phyloP scores from a whole-genome alignment of 2,329 filamentous ascomycete genomes.

The Pseudogymnoascus sp. region DNA sequence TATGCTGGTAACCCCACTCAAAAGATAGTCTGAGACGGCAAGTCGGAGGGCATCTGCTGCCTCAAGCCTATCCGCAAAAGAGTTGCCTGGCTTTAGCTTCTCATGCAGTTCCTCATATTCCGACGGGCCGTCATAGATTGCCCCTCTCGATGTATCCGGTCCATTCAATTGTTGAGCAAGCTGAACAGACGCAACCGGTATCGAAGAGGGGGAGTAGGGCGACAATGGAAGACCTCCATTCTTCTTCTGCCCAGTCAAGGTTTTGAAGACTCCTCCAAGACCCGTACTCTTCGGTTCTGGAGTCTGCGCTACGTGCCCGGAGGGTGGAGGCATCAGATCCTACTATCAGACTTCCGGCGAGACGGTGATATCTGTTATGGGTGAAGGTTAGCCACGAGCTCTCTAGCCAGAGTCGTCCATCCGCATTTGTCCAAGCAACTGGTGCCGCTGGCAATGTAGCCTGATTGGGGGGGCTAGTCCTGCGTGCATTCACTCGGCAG shows the following conservation, averaged over 20 bases:
- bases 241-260: conserved; percentile 47
- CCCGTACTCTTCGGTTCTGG: conserved; percentile 49
- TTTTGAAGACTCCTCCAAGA: conserved; percentile 58
- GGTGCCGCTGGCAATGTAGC: neutral
- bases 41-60: conserved; percentile 52
- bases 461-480: neutral
- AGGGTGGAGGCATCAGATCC: conserved; percentile 51
- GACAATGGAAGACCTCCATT: conserved; percentile 43
- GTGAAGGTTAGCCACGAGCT: neutral
- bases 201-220: conserved; percentile 34
- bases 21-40: conserved; percentile 50
- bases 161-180: conserved; percentile 38
- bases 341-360: neutral
- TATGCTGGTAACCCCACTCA: conserved; percentile 39
- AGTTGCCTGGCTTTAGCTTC: conserved; percentile 44
- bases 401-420: neutral
- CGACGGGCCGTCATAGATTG: conserved; percentile 38
- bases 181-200: conserved; percentile 33
- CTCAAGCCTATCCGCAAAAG: conserved; percentile 45
- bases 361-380: conserved; percentile 9
- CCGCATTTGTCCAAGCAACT: neutral
- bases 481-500: neutral
- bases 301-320: conserved; percentile 49
- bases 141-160: conserved; percentile 31
- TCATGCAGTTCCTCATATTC: conserved; percentile 49